Conservation (phyloP, 202 grass and related monocot species). For the Digitaria exilis region DNA sequence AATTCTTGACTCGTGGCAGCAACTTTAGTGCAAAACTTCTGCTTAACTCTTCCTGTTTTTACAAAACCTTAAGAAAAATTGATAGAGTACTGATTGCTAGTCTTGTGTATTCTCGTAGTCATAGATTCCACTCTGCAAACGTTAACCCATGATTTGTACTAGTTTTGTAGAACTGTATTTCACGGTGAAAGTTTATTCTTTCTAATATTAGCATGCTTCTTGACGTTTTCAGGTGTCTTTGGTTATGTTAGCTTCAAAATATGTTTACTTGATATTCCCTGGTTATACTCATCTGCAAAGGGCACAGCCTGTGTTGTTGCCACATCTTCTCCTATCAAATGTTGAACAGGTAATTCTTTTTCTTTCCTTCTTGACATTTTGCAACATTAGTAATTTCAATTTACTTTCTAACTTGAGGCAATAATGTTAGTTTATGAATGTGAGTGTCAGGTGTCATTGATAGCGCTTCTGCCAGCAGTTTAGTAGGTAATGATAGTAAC, state of each 20-base stretch:
- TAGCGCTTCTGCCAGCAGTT: too few species aligned
- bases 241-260: conserved; percentile 76
- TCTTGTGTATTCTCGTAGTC: conserved; percentile 29
- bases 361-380: too few species aligned
- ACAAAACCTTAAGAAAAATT: neutral
- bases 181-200: neutral
- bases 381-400: conserved; percentile 22
- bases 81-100: conserved; percentile 1
- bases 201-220: conserved; percentile 29
- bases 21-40: neutral
- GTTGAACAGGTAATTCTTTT: too few species aligned
- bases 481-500: too few species aligned
- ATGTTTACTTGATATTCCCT: conserved; percentile 88
- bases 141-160: neutral
- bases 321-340: too few species aligned
- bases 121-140: conserved; percentile 6
- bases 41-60: neutral
- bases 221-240: conserved; percentile 77
- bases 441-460: neutral
- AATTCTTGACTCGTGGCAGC: neutral
- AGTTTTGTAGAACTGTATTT: neutral
- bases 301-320: too few species aligned
- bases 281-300: too few species aligned
- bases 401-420: neutral
- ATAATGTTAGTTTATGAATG: conserved; percentile 16